Base-by-base conservation (phyloP, 2,329 filamentous ascomycete genomes). In the Alternaria atra region DNA sequence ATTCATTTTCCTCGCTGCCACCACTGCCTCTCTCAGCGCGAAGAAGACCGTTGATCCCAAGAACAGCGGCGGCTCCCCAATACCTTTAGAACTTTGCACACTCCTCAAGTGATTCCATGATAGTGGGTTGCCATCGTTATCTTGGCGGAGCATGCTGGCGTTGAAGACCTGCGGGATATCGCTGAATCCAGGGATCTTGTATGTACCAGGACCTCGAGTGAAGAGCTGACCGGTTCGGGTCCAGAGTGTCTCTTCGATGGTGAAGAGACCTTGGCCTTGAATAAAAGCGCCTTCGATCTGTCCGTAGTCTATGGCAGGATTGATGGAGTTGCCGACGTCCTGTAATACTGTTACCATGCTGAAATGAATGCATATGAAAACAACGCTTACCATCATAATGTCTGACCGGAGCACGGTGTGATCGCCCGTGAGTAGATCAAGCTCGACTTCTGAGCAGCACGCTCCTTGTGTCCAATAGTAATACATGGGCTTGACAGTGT, bases 381-480 rank as follows among this genome's bases (percentile, higher is more conserved):
- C 1, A 2, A 5, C 12, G 32, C 66, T 56, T 68, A 74, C 76
- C 94, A 98, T 98, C 80, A 97, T 95, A 77, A 99, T 87, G 74
- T 99, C 94, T 1, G 93, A 91, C 17, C 93, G 88, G 8, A 93
- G 79, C 60, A 92, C 93, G 0, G 94, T 97, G 91, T 92, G 97
- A 61, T 94, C 91, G 35, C 94, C 94, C 0, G 94, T 98, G 20
- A 99, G 82, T 0, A 92, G 91, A 78, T 99, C 95, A 44, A 98
- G 83, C 79, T 97, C 92, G 4, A 97, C 93, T 79, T 97, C 94
- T 2, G 93, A 90, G 0, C 91, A 90, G 0, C 93, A 88, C 3
- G 97, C 93, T 54, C 94, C 94, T 80, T 79, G 76, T 0, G 95
- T 98, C 81, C 97, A 98, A 84, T 99, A 99, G 82, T 94, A 98